Evolutionary conservation across 1,284 basidiomycete species (phyloP), one percentile per base, ranked within the genome.

Genomic region (Pyrrhoderma noxium): DNA sequence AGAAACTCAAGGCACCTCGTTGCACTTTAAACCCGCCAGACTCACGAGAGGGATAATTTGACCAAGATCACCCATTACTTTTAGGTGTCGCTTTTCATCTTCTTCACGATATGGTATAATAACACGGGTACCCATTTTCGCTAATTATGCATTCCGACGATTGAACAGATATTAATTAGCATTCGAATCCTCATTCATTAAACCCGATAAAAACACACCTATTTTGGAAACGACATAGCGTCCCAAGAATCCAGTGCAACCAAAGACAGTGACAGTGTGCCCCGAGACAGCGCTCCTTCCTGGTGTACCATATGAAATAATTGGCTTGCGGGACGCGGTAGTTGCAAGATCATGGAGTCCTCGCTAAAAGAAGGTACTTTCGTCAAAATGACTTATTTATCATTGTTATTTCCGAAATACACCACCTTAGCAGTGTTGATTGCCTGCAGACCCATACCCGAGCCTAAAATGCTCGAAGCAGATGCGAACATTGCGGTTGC

Each of bases 31-130:
- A 21, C 47, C 21, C 16, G 19, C 16, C 45, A 22, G 8, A 69
- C 78, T 62, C 57, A 93, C 92, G 82, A 98, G 83, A 58, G 92
- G 84, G 52, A 97, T 89, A 59, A 99, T 87, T 74, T 97, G 93
- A 25, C 96, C 96, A 52, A 99, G 76, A 72, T 99, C 96, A 47
- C 96, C 96, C 80, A 89, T 91, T 8, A 91, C 86, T 70, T 86
- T 89, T 64, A 99, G 73, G 65, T 90, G 82, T 56, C 96, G 78
- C 67, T 89, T 93, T 65, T 93, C 87, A 65, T 99, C 93, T 66
- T 95, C 92, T 61, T 98, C 93, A 31, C 96, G 81, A 75, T 97
- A 98, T 8, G 96, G 95, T 52, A 96, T 78, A 61, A 99, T 80
- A 54, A 98, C 93, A 66, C 96, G 93, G 3, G 93, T 93, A 8